Base-by-base conservation (phyloP, 2,329 filamentous ascomycete genomes). In the Rhynchosporium secalis region DNA sequence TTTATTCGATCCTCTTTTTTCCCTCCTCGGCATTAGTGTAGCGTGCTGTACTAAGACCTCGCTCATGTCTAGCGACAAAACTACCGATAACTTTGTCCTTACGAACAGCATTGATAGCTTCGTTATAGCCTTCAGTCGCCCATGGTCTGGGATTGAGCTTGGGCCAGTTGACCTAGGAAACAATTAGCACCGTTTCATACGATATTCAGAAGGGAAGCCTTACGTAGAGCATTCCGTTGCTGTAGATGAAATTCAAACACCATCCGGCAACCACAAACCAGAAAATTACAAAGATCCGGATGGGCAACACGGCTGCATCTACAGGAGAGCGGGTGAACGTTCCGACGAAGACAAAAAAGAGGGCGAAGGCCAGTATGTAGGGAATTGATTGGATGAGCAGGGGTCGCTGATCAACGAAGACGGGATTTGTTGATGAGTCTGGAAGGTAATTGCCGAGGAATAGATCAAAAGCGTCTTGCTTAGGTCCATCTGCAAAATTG, bases 391-490 rank as follows among this genome's bases (percentile, higher is more conserved):
- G 95, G 68, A 99, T 90, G 65, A 96, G 82, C 15, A 97, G 77
- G 0, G 96, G 96, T 62, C 95, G 81, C 58, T 88, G 85, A 76
- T 99, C 95, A 8, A 88, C 85, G 74, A 98, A 97, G 54, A 96
- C 81, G 55, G 90, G 81, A 48, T 84, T 83, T 33, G 85, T 86
- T 38, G 91, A 90, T 60, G 86, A 86, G 33, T 87, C 86, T 41
- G 93, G 92, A 33, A 90, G 83, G 77, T 97, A 96, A 6, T 85
- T 84, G 46, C 95, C 95, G 31, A 97, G 80, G 79, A 99, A 98
- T 10, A 99, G 80, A 75, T 99, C 95, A 71, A 96, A 99, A 3
- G 90, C 90, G 78, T 99, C 96, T 77, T 99, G 95, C 65, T 93
- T 84, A 9, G 94, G 94, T 0, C 96, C 96, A 72, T 99, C 95